Evolutionary conservation across 2,329 filamentous ascomycete species (phyloP).

Genomic region (Bretziella fagacearum): DNA sequence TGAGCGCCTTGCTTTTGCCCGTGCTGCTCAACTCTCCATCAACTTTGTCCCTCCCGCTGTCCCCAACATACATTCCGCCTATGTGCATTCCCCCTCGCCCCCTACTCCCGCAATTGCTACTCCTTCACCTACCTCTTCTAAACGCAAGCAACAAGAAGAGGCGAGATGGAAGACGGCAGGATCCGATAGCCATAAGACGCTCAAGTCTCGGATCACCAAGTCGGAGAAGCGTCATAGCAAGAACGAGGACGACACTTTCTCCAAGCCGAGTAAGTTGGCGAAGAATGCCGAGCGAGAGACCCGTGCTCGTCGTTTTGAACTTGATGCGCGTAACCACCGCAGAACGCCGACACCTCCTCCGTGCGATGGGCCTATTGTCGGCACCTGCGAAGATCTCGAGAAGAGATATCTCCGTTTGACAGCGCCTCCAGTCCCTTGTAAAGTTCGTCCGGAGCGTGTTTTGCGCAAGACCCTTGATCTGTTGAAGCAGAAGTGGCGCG

Average conservation of each 20-base stretch:
- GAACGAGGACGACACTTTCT: background rate
- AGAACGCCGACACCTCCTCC: conserved; percentile 40
- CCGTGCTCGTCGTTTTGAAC: conserved; percentile 74
- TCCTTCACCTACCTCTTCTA: conserved; percentile 33
- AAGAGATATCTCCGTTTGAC: conserved; percentile 93
- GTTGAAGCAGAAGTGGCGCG: conserved; percentile 86
- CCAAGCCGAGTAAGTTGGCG: conserved; percentile 65
- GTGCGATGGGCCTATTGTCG: conserved; percentile 57
- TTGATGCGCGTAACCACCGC: conserved; percentile 30
- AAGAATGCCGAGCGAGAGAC: conserved; percentile 71
- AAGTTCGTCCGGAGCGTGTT: conserved; percentile 68
- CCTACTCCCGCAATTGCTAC: background rate
- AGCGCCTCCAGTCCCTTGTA: conserved; percentile 69
- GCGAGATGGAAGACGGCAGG: conserved; percentile 7
- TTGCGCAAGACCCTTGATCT: conserved; percentile 72
- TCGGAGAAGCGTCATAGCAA: conserved; percentile 25
- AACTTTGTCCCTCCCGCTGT: conserved; percentile 19
- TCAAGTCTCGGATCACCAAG: conserved; percentile 16
- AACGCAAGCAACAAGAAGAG: conserved; percentile 44
- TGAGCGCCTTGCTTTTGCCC: conserved; percentile 31
- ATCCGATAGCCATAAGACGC: conserved; percentile 10
- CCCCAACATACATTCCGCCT: conserved; percentile 16
- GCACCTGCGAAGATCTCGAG: conserved; percentile 67
- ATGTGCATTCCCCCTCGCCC: conserved; percentile 14
- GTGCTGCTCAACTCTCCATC: conserved; percentile 10